Percentiles rank a stretch among this genome's conserved stretches.
Evolutionary conservation across 208 protist species (phyloP).

Genomic region (Novymonas esmeraldas): DNA sequence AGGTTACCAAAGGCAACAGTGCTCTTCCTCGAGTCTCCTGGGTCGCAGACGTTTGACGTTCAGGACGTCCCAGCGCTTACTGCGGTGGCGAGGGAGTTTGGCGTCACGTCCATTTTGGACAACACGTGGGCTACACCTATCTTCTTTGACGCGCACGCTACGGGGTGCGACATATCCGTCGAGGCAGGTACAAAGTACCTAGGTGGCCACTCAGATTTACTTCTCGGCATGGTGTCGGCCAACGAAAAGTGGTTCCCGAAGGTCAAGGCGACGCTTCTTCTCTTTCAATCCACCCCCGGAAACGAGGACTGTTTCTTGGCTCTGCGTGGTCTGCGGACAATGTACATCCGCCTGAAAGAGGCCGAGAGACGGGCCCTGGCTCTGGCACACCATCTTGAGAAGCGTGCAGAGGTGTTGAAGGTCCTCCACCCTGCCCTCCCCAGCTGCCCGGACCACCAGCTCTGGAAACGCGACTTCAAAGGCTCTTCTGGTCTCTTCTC

Average conservation of each 20-base stretch:
- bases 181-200: slow-evolving; percentile 28
- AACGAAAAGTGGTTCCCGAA: slow-evolving; percentile 19
- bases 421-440: slow-evolving; percentile 22
- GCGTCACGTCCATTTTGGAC: slow-evolving; percentile 20
- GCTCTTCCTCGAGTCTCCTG: slow-evolving; percentile 21
- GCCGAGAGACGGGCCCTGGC: slow-evolving; percentile 17
- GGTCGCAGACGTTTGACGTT: slow-evolving; percentile 31
- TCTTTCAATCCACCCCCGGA: slow-evolving; percentile 9
- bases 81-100: slow-evolving; percentile 12
- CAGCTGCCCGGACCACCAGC: slow-evolving; percentile 14
- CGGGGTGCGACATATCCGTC: slow-evolving; percentile 18
- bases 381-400: background rate
- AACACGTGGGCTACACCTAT: slow-evolving; percentile 26
- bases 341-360: slow-evolving; percentile 27
- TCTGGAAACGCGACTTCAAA: slow-evolving; percentile 33
- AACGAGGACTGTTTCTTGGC: slow-evolving; percentile 31
- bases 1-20: slow-evolving; percentile 8
- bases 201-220: slow-evolving; percentile 21
- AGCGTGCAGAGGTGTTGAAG: background rate
- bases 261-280: background rate
- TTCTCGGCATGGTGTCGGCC: slow-evolving; percentile 10
- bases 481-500: slow-evolving; percentile 21
- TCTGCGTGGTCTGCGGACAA: slow-evolving; percentile 21
- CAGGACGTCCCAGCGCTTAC: slow-evolving; percentile 28
- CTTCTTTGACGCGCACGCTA: slow-evolving; percentile 22